Base-by-base conservation (phyloP, 169 alveolate genomes). In the Blepharisma undulans region DNA sequence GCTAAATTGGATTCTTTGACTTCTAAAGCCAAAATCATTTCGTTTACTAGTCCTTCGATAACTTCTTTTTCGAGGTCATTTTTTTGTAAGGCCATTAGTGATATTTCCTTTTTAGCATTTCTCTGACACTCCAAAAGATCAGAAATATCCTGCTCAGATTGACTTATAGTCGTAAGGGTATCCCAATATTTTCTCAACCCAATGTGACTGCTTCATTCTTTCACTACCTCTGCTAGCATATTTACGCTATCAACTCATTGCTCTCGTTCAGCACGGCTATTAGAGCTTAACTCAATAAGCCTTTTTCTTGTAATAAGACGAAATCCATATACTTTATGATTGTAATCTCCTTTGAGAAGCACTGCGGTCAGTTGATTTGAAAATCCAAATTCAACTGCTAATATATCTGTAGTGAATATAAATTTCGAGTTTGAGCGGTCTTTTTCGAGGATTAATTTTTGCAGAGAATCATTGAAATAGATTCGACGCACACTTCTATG, bases 371-470 rank as follows among this genome's bases (percentile, higher is more conserved):
- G 60, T 32, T 78, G 61, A 27, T 78, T 78, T 27, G 86, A 29
- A 21, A 78, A 21, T 22, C 86, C 86, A 78, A 36, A 32, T 78
- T 78, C 86, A 21, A 32, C 34, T 27, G 29, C 29, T 27, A 27
- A 78, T 27, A 78, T 78, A 36, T 78, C 86, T 29, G 86, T 29
- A 29, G 34, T 21, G 8, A 78, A 29, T 21, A 78, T 34, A 78
- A 32, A 21, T 78, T 78, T 78, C 25, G 61, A 36, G 25, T 27
- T 78, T 78, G 29, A 36, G 29, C 34, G 29, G 86, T 78, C 34
- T 25, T 27, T 78, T 32, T 78, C 86, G 86, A 78, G 34, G 60
- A 78, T 78, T 32, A 78, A 32, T 32, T 78, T 78, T 32, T 78
- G 86, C 1, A 78, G 86, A 32, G 29, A 27, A 21, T 78, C 86